phyloP scores from a whole-genome alignment of 305 asterid genomes.

The Fraxinus floribunda region DNA sequence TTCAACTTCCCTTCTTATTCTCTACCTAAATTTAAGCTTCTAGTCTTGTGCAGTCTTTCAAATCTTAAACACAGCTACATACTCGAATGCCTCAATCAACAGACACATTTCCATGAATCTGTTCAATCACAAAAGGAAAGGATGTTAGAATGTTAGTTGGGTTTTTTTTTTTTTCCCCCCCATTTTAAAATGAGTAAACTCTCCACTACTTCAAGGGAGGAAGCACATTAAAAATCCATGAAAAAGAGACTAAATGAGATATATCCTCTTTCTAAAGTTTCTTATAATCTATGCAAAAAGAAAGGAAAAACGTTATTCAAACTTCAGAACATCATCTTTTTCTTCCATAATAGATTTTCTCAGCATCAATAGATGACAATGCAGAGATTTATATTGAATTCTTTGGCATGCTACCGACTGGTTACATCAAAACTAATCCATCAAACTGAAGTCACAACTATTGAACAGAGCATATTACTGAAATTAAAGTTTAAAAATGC shows the following conservation, averaged over 20 bases:
- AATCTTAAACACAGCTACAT: conserved; percentile 10
- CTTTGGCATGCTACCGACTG: not conserved
- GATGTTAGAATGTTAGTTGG: conserved; percentile 21
- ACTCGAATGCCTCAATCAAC: conserved; percentile 25
- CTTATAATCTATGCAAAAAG: not conserved
- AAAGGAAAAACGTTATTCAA: not conserved
- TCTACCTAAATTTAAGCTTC: conserved; percentile 1
- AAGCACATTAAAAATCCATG: not conserved
- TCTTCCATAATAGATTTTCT: not conserved
- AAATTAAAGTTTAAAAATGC: not conserved
- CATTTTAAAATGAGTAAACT: not conserved
- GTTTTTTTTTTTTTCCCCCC: conserved; percentile 1
- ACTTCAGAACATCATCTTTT: not conserved
- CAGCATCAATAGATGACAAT: not conserved
- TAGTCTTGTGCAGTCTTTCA: conserved; percentile 1
- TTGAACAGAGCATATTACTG: not conserved
- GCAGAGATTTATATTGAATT: not conserved
- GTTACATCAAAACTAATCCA: not conserved
- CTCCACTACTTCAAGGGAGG: not conserved
- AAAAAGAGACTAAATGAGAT: not conserved
- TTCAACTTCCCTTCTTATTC: conserved; percentile 5
- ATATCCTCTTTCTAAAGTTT: not conserved
- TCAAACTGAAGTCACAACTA: not conserved
- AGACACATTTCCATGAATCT: conserved; percentile 26
- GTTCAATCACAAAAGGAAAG: conserved; percentile 12